These are phyloP conservation scores for Fusarium transvaalense DNA, from an alignment of 2,329 filamentous ascomycete species.

Conservation along the genomic window DNA sequence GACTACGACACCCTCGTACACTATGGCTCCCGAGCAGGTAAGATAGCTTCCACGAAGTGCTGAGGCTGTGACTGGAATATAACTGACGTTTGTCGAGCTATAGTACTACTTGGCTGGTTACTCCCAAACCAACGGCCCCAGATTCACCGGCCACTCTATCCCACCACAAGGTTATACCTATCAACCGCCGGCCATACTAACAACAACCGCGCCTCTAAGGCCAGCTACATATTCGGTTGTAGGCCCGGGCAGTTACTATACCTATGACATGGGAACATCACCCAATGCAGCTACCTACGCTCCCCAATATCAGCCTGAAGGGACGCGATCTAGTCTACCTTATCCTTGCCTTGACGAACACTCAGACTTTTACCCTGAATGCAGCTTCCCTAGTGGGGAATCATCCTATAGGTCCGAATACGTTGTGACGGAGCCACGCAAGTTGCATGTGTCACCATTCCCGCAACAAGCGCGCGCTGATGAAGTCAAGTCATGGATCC, in stretches of 20 bases:
- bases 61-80: neutral
- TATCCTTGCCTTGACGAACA: conserved; percentile 26
- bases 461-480: conserved; percentile 37
- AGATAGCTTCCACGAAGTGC: neutral
- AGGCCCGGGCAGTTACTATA: conserved; percentile 23
- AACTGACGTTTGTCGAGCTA: neutral
- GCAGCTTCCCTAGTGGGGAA: conserved; percentile 1
- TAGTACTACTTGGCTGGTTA: conserved; percentile 35
- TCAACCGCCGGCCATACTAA: conserved; percentile 7
- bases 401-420: conserved; percentile 15
- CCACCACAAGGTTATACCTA: conserved; percentile 14
- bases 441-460: conserved; percentile 48
- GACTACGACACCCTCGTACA: conserved; percentile 25
- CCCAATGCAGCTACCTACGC: conserved; percentile 21
- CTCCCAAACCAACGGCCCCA: conserved; percentile 8
- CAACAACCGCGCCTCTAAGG: neutral
- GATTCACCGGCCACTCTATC: conserved; percentile 18
- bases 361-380: conserved; percentile 10
- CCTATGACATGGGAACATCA: conserved; percentile 2
- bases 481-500: conserved; percentile 50
- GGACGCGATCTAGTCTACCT: conserved; percentile 31
- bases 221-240: conserved; percentile 14
- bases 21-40: conserved; percentile 40
- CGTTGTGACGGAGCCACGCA: conserved; percentile 36
- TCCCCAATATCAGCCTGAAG: conserved; percentile 28